Evolutionary conservation across 2,329 filamentous ascomycete species (phyloP), one percentile per base, ranked within the genome.

Genomic region (Neonectria punicea): DNA sequence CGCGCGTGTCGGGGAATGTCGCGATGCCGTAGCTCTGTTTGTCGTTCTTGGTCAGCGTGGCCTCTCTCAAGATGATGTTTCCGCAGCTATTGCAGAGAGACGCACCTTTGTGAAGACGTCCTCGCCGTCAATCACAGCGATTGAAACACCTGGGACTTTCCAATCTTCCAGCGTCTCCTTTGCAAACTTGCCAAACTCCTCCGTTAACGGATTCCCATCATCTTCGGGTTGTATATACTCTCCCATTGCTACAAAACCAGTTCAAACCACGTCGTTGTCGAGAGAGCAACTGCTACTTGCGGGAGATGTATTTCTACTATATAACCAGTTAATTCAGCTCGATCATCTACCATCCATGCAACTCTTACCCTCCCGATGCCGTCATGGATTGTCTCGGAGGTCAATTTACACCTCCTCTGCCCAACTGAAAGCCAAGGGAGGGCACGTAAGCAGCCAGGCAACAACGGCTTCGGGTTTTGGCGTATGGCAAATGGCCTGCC

Each of bases 1-100:
- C 83, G 75, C 66, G 80, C 77, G 34, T 79, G 79, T 81, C 83
- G 65, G 67, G 76, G 16, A 77, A 30, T 0, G 69, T 75, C 14
- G 76, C 73, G 28, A 66, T 68, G 3, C 77, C 76, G 44, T 75
- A 78, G 16, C 71, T 73, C 76, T 78, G 39, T 39, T 76, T 78
- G 39, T 32, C 5, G 20, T 54, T 4, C 3, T 9, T n/a, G 11
- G 25, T 66, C 32, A 63, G 59, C 30, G 34, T 53, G 22, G 6
- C 39, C 3, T 43, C 11, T 50, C 32, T 39, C 6, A 18, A 18
- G 28, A 22, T 18, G 9, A 10, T 49, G 25, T 18, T 14, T 25
- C 28, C 13, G 8, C 22, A 8, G 13, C 5, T 7, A 7, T 18
- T 18, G 13, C 14, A 5, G 4, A 43, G 10, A 49, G 18, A 41